Evolutionary conservation across 192 early-diverging fungal species (phyloP).

Genomic region (Rhizophagus prolifer): DNA sequence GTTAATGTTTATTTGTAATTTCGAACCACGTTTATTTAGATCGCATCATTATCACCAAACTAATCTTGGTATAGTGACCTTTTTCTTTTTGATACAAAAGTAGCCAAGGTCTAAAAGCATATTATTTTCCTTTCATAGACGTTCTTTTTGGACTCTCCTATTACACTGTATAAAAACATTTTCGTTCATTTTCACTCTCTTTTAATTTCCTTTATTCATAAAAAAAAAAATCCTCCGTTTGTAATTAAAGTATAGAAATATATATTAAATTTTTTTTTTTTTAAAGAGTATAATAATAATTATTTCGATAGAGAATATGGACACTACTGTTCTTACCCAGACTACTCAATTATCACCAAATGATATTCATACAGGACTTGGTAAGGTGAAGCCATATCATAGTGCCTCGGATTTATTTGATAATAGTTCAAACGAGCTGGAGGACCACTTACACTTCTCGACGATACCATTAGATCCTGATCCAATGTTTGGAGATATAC

Average conservation of each 20-base stretch:
- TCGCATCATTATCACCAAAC: neutral
- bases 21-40: neutral
- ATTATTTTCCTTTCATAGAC: too few relatives aligned
- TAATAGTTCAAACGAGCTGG: neutral
- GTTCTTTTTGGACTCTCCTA: too few relatives aligned
- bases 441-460: neutral
- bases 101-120: too few relatives aligned
- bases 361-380: neutral
- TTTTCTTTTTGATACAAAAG: too few relatives aligned
- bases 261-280: neutral
- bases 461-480: constrained; percentile 17
- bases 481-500: constrained; percentile 21
- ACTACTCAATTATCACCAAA: neutral
- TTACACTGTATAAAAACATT: too few relatives aligned
- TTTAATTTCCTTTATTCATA: too few relatives aligned
- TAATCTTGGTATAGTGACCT: neutral
- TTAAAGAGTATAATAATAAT: neutral
- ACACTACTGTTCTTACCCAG: constrained; percentile 8
- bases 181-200: too few relatives aligned
- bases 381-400: constrained; percentile 3
- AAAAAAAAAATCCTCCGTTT: too few relatives aligned
- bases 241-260: neutral
- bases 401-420: constrained; percentile 3
- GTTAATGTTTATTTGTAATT: neutral
- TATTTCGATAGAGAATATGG: neutral